These are phyloP conservation scores for Ophiostoma triangulosporum DNA, from an alignment of 2,329 filamentous ascomycete genomes.

Conservation along the genomic window DNA sequence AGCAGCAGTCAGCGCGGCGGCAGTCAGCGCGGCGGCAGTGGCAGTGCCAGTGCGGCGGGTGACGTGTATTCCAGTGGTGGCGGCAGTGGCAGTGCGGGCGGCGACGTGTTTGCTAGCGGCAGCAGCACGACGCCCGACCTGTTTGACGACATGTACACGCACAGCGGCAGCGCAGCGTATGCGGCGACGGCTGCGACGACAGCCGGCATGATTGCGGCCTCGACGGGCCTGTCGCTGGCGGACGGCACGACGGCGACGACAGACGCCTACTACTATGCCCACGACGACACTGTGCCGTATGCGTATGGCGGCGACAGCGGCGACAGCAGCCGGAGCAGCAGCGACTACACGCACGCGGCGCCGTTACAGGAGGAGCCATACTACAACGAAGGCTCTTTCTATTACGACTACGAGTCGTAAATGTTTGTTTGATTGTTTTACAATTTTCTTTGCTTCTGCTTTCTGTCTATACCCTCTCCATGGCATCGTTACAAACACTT, in stretches of 20 bases:
- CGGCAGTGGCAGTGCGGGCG: neutral
- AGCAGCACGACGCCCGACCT: neutral
- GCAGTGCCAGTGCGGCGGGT: neutral
- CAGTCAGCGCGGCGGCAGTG: neutral
- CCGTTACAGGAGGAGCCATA: slow-evolving; percentile 1
- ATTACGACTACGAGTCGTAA: slow-evolving; percentile 10
- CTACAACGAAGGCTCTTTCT: slow-evolving; percentile 11
- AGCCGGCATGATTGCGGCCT: neutral
- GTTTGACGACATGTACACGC: slow-evolving; percentile 5
- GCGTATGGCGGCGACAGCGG: slow-evolving; percentile 2
- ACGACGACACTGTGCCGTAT: slow-evolving; percentile 1
- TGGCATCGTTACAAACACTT: neutral
- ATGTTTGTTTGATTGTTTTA: neutral
- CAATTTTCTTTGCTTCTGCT: neutral
- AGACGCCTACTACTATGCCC: slow-evolving; percentile 3
- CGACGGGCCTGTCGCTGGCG: neutral
- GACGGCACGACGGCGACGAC: neutral
- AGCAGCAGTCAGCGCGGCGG: neutral
- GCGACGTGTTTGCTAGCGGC: neutral
- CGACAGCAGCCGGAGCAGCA: slow-evolving; percentile 11
- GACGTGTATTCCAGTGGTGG: neutral
- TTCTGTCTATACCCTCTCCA: neutral
- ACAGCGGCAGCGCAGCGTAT: neutral
- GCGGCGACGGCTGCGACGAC: neutral
- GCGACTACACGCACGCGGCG: slow-evolving; percentile 7